Base-by-base conservation (phyloP, 495 filamentous ascomycete genomes). In the Hypoxylon intermedium region DNA sequence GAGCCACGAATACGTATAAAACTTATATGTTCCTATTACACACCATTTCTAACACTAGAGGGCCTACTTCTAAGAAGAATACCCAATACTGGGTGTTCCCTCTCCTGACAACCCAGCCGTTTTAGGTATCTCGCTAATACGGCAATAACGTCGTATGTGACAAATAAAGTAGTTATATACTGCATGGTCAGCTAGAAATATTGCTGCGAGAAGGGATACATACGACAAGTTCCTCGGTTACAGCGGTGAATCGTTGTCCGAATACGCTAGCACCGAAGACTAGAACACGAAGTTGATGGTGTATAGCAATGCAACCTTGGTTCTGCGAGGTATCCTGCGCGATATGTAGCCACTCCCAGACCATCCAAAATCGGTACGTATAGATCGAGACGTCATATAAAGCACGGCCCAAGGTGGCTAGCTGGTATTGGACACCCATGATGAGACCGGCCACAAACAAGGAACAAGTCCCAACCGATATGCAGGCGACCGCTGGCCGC, bases 331-430 rank as follows among this genome's bases (percentile, higher is more conserved):
- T 26, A 11, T 43, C 19, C 11, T 23, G 40, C 2, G 12, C 20
- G 19, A 43, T 26, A 11, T 19, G 40, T 43, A 43, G 20, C 19
- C 40, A 43, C 40, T 43, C 40, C 40, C 40, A 43, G 16, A 43
- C 40, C 40, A 43, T 43, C 40, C 40, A 43, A 24, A 24, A 12
- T 13, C 20, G 40, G 16, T 26, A 43, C 20, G 11, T 21, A 19
- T 43, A 43, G 40, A 43, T 43, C 18, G 40, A 21, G 18, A 23
- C 11, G 5, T 43, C 40, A n/a, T 26, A 43, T 5, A 43, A 13
- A 12, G 16, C 11, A 6, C 40, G 40, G 24, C 40, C 40, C 19
- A 43, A 43, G 12, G 31, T 34, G 6, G 16, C 3, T 43, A 12
- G 40, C 7, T 43, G 18, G 19, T 26, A 26, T 21, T 43, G 6